Evolutionary conservation across 164 flowering plant genomes (phyloP).

Genomic region (Piper betle): DNA sequence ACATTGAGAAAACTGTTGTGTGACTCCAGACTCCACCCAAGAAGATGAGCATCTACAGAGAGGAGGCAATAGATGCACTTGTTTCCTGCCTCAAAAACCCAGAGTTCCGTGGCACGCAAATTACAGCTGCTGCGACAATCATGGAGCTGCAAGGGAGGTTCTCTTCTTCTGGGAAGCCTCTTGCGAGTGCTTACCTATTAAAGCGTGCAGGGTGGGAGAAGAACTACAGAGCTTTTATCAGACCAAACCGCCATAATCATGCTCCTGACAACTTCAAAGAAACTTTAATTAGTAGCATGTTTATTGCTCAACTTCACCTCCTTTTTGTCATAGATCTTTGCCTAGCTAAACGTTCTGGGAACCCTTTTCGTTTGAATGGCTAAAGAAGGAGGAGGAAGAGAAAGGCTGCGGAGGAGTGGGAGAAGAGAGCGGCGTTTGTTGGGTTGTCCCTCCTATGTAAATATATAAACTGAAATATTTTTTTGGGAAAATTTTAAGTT

Average conservation of each 20-base stretch:
- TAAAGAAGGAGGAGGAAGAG: slow-evolving; percentile 45
- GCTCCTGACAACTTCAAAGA: slow-evolving; percentile 24
- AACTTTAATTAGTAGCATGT: slow-evolving; percentile 22
- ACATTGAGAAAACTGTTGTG: not conserved
- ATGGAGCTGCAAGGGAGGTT: slow-evolving; percentile 62
- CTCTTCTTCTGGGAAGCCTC: slow-evolving; percentile 55
- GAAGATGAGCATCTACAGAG: slow-evolving; percentile 79
- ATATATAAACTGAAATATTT: too few relatives aligned
- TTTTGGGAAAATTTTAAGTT: too few relatives aligned
- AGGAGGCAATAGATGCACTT: slow-evolving; percentile 67
- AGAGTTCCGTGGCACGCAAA: slow-evolving; percentile 40
- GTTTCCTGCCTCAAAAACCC: slow-evolving; percentile 56
- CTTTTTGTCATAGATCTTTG: not conserved
- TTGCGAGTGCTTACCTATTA: slow-evolving; percentile 42
- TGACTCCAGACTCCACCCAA: slow-evolving; percentile 51
- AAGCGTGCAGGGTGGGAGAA: slow-evolving; percentile 52
- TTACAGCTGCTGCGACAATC: slow-evolving; percentile 63
- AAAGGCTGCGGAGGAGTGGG: slow-evolving; percentile 65
- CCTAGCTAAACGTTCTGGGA: not conserved
- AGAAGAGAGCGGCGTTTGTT: slow-evolving; percentile 64
- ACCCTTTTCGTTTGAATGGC: not conserved
- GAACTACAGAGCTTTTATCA: slow-evolving; percentile 23
- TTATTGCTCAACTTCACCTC: not conserved
- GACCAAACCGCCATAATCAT: slow-evolving; percentile 22
- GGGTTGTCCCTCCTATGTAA: too few relatives aligned